A percentile compares a stretch with the other conserved stretches of the same genome.
These are phyloP conservation scores for Leishmania amazonensis DNA, from an alignment of 208 protist species.

Conservation along the genomic window DNA sequence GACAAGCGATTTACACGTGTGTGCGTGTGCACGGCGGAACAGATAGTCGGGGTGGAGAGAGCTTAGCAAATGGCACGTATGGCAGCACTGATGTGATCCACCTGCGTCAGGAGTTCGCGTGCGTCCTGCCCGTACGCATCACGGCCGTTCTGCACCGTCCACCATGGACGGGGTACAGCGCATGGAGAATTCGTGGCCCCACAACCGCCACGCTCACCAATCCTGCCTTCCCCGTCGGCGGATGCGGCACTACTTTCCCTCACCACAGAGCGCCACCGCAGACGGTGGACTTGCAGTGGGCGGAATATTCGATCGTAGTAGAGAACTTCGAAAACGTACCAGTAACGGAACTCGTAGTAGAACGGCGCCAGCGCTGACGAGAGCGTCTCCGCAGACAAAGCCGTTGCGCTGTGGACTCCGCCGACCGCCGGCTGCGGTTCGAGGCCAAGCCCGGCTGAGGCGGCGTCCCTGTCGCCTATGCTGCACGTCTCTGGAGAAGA, in stretches of 20 bases:
- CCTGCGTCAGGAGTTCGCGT: neutral
- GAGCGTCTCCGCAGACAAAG: neutral
- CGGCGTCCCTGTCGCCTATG: neutral
- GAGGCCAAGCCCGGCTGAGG: neutral
- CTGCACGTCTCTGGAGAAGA: neutral
- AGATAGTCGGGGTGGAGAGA: neutral
- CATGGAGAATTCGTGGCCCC: neutral
- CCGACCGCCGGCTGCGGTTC: neutral
- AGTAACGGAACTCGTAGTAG: constrained; percentile 77
- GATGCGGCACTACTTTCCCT: neutral
- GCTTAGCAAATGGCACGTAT: constrained; percentile 3
- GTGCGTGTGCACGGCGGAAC: neutral
- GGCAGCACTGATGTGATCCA: neutral
- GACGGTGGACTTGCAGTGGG: constrained; percentile 26
- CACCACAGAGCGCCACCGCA: constrained; percentile 9
- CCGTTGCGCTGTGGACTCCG: neutral
- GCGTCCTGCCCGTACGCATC: neutral
- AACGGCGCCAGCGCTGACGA: constrained; percentile 15
- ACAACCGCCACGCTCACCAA: neutral
- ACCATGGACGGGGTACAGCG: constrained; percentile 14
- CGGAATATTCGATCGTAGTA: constrained; percentile 43
- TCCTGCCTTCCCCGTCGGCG: neutral
- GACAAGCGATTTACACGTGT: neutral
- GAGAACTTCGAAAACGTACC: constrained; percentile 74
- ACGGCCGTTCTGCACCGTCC: constrained; percentile 12